Evolutionary conservation across 2,329 filamentous ascomycete species (phyloP).

Genomic region (Claviceps capensis): DNA sequence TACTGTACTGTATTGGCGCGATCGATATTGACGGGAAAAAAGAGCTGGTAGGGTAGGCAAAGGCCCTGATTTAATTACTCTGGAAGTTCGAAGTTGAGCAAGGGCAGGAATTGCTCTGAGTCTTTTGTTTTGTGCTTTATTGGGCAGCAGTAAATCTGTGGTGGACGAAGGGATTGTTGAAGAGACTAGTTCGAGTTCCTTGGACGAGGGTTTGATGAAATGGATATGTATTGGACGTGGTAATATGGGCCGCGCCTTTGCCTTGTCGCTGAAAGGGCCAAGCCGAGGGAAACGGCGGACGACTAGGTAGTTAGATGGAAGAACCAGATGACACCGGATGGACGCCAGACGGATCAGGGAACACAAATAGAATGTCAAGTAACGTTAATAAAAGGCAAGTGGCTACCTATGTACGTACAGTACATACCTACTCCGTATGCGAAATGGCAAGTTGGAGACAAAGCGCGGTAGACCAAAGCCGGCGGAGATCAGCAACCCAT

Average conservation of each 20-base stretch:
- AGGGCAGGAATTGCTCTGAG: too few species aligned
- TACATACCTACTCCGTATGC: not conserved
- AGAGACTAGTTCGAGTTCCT: not conserved
- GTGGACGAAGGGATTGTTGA: not conserved
- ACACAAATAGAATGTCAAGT: not conserved
- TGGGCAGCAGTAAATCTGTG: too few species aligned
- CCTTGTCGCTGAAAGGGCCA: not conserved
- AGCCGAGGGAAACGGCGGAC: not conserved
- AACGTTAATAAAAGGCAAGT: not conserved
- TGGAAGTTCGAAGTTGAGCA: too few species aligned
- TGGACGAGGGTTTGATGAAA: not conserved
- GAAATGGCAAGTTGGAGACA: too few species aligned
- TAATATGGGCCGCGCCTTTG: constrained; percentile 3
- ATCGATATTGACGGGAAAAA: not conserved
- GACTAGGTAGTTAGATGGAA: not conserved
- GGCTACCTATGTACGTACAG: not conserved
- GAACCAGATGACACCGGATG: too few species aligned
- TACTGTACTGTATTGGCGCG: too few species aligned
- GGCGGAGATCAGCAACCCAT: too few species aligned
- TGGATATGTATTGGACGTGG: constrained; percentile 3
- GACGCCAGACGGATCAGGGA: constrained; percentile 5
- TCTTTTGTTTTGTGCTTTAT: too few species aligned
- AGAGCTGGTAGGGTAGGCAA: not conserved
- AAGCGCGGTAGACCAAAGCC: too few species aligned
- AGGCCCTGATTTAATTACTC: too few species aligned